Evolutionary conservation across 2,329 filamentous ascomycete species (phyloP).

Genomic region (Claviceps fusiformis): DNA sequence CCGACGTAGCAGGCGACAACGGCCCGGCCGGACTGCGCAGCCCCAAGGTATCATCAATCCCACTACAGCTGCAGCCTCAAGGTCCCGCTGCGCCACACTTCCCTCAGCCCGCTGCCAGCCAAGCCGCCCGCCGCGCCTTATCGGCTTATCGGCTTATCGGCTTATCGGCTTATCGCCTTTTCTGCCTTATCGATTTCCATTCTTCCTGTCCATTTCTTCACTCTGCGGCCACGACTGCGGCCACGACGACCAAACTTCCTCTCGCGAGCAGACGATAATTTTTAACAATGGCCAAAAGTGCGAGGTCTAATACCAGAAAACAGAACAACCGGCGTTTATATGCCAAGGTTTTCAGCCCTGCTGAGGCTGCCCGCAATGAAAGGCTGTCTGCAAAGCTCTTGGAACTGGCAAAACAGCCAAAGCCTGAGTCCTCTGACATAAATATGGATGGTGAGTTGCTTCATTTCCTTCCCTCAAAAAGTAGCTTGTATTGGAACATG

Average conservation of each 20-base stretch:
- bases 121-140: neutral
- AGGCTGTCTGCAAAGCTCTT: slow-evolving; percentile 76
- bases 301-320: slow-evolving; percentile 67
- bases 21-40: neutral
- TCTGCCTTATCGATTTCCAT: neutral
- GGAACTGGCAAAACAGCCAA: slow-evolving; percentile 65
- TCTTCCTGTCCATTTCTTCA: neutral
- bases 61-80: neutral
- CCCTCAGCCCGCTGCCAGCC: neutral
- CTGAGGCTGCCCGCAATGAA: slow-evolving; percentile 64
- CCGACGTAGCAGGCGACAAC: neutral
- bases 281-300: slow-evolving; percentile 69
- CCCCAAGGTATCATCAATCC: neutral
- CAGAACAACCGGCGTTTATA: slow-evolving; percentile 72
- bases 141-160: too few species aligned
- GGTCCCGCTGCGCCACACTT: neutral
- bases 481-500: neutral
- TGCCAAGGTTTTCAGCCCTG: slow-evolving; percentile 69
- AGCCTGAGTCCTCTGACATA: slow-evolving; percentile 42
- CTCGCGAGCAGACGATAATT: neutral
- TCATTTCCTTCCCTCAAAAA: neutral
- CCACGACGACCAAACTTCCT: neutral
- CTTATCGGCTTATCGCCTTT: neutral
- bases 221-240: neutral
- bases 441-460: slow-evolving; percentile 29